Evolutionary conservation across 148 eudicot species (phyloP).

Genomic region (Dianthus caryophyllus): DNA sequence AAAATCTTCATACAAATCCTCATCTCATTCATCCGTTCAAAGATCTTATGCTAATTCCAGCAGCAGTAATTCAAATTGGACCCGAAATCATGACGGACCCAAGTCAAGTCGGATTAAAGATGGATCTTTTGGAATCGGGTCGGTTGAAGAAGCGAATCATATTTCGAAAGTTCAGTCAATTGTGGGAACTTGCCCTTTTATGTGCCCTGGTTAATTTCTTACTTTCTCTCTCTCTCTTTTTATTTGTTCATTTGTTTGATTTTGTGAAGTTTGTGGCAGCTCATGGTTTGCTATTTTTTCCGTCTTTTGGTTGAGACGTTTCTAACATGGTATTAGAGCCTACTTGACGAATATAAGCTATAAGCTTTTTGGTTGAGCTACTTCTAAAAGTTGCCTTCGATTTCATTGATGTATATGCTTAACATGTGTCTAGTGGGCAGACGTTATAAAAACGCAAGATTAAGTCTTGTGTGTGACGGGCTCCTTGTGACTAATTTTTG

Average conservation of each 20-base stretch:
- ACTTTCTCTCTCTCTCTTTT: background rate
- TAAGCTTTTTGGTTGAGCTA: too few species aligned
- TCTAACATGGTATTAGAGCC: too few species aligned
- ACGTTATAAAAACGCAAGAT: too few species aligned
- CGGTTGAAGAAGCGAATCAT: constrained; percentile 22
- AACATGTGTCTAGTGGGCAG: too few species aligned
- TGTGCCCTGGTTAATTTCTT: constrained; percentile 71
- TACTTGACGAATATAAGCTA: too few species aligned
- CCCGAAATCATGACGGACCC: background rate
- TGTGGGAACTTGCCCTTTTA: constrained; percentile 83
- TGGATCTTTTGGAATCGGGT: background rate
- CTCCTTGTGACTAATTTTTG: too few species aligned
- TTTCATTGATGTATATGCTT: too few species aligned
- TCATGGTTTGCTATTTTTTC: too few species aligned
- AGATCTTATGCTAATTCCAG: constrained; percentile 2
- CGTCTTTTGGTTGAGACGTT: too few species aligned
- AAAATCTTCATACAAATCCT: constrained; percentile 7
- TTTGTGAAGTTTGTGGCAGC: too few species aligned
- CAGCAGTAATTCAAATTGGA: constrained; percentile 10
- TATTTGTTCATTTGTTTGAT: background rate
- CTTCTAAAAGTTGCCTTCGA: background rate
- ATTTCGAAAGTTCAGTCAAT: constrained; percentile 28
- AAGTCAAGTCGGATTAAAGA: constrained; percentile 8
- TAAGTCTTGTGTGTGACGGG: too few species aligned
- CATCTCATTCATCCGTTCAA: constrained; percentile 2